Base-by-base conservation (phyloP, 805 yeast species). In the Tetrapisispora phaffii region DNA sequence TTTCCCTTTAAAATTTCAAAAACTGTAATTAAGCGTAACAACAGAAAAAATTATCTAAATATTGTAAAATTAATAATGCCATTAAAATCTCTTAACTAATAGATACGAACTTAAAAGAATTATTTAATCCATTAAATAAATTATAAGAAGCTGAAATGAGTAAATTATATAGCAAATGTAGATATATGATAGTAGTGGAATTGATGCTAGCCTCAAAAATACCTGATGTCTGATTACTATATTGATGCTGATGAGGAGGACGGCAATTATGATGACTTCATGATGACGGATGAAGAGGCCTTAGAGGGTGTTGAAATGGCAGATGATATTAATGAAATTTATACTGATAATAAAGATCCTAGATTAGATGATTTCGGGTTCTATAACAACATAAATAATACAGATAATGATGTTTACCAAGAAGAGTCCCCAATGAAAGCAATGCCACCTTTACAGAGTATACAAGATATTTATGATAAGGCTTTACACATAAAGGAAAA, bases 211-310 rank as follows among this genome's bases (percentile, higher is more conserved):
- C 4, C 13, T 28, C 13, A 5, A 9, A n/a, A 6, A 28, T 6
- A 28, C 13, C 31, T 19, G 15, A 39, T 31, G 44, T 20, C 39
- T 26, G 33, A 34, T 32, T 28, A 38, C 32, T 3, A 32, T 4
- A 20, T 42, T 15, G 26, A 4, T 15, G 36, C 22, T 21, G 55
- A 53, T 24, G 59, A 54, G 22, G 57, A 39, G 10, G 50, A 60
- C 13, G 31, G 12, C 4, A 28, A 12, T 42, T 61, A 61, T 44
- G 59, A 57, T 34, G 65, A 59, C n/a, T 62, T 51, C 44, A 55
- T 59, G 57, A 53, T 56, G 57, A 58, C 65, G 2, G 66, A 56
- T 20, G 66, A 59, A 19, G 62, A 59, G 19, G 55, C 46, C n/a
- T 49, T 51, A 46, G 52, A 47, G 12, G 41, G 50, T 39, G 44